phyloP scores from a whole-genome alignment of 106 monocot genomes.

The Apostasia ramifera region DNA sequence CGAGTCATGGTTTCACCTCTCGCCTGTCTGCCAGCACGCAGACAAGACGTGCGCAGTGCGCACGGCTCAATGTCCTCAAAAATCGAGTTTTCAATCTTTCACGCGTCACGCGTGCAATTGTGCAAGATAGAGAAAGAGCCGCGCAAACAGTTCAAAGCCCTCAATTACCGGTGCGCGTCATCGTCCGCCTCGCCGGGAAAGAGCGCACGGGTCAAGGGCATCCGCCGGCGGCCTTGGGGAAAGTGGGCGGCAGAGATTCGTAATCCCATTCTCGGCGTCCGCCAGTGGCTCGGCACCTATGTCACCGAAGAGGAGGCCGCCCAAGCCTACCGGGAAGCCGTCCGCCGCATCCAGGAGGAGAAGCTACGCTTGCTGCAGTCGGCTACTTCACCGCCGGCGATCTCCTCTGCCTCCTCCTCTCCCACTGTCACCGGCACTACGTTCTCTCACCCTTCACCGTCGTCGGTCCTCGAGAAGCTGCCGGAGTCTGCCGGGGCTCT shows the following conservation, averaged over 20 bases:
- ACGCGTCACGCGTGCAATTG: too few species aligned
- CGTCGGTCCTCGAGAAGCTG: constrained; percentile 6
- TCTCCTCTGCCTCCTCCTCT: constrained; percentile 1
- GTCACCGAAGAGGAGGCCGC: constrained; percentile 21
- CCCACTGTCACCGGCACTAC: neutral
- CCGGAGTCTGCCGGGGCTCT: neutral
- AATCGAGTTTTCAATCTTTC: too few species aligned
- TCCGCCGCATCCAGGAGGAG: constrained; percentile 12
- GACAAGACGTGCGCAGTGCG: too few species aligned
- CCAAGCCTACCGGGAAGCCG: constrained; percentile 16
- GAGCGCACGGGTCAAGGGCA: constrained; percentile 13
- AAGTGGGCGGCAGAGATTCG: constrained; percentile 79
- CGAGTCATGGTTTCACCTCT: too few species aligned
- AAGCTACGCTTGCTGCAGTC: neutral
- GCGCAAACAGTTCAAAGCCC: neutral
- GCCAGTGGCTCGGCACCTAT: constrained; percentile 37
- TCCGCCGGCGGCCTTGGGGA: constrained; percentile 25
- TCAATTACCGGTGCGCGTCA: neutral
- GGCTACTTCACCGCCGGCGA: neutral
- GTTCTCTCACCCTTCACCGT: constrained; percentile 15
- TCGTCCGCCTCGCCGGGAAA: neutral
- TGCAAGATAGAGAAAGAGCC: too few species aligned
- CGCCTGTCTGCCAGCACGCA: too few species aligned
- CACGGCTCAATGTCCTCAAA: too few species aligned
- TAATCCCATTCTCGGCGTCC: constrained; percentile 22